Evolutionary conservation across 2,329 filamentous ascomycete genomes (phyloP).

Genomic region (Diaporthe aspalathi): DNA sequence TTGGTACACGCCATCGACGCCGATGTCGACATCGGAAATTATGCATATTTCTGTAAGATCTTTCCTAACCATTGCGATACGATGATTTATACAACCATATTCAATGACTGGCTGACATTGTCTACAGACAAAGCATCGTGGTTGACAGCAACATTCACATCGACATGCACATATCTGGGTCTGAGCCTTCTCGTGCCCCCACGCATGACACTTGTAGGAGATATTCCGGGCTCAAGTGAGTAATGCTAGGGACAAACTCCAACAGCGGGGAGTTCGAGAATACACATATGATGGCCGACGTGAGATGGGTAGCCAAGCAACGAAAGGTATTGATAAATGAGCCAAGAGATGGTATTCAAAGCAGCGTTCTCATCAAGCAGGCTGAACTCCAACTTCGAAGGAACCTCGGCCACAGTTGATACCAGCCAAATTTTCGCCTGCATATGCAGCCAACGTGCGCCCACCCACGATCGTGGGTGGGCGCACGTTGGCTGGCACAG

Average conservation of each 20-base stretch:
- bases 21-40: conserved; percentile 23
- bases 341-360: not conserved
- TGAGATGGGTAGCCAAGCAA: not conserved
- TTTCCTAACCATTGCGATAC: too few species aligned
- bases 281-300: not conserved
- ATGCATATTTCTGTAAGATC: conserved; percentile 24
- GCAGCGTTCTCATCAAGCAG: not conserved
- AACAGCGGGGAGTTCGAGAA: not conserved
- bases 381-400: too few species aligned
- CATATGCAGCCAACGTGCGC: too few species aligned
- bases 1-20: conserved; percentile 30
- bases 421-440: too few species aligned
- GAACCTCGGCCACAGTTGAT: not conserved
- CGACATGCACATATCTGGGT: conserved; percentile 9
- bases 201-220: not conserved
- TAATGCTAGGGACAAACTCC: not conserved
- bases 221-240: not conserved
- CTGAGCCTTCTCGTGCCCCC: conserved; percentile 20
- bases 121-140: conserved; percentile 33
- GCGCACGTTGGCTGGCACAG: too few species aligned
- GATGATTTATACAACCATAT: not conserved
- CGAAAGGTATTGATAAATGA: not conserved
- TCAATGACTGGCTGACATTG: not conserved
- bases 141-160: conserved; percentile 29
- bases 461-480: too few species aligned